Base-by-base conservation (phyloP, 202 grass and related monocot species). In the Eragrostis tef region DNA sequence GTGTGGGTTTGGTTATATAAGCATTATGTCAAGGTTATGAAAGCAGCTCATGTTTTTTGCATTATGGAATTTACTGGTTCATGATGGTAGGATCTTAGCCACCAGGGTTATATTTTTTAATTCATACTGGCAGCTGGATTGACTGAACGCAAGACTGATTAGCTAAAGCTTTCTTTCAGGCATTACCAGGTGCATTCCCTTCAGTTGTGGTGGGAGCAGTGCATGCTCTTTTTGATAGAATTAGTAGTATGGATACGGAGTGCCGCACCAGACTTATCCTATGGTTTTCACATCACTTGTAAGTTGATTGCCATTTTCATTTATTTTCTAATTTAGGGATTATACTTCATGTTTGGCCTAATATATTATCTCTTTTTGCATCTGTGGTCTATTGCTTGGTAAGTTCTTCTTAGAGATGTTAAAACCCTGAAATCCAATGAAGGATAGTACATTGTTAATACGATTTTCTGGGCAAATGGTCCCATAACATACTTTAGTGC, bases 251-350 rank as follows among this genome's bases (percentile, higher is more conserved):
- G 87, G 96, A 99, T 78, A 99, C 85, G 83, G 96, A 99, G 49
- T 99, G 96, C 74, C 90, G 93, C 29, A 96, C 83, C 69, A 92
- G 96, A 80, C 93, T 99, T 77, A 99, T 99, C 61, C 83, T 99
- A 83, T 99, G 96, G 96, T 99, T 99, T 91, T 95, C 96, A 83
- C 96, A 96, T 76, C 96, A 99, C 78, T 84, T 99, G 96, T 99
- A 93, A 87, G 96, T 90, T 81, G 3, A 75, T 87, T 9, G 34
- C 72, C 36, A 39, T 78, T 59, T 49, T 67, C 15, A 67, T 70
- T 61, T 67, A 7, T 57, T 64, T 80, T 72, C 0, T 70, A 74
- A 26, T 84, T 46, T 29, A 46, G 19, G 62, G 27, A 44, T 53
- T 59, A 9, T 80, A 34, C 75, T 39, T 56, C 25, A 15, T 70